Conservation (phyloP, 352 stramenopile species). For the Globisporangium alternatum region DNA sequence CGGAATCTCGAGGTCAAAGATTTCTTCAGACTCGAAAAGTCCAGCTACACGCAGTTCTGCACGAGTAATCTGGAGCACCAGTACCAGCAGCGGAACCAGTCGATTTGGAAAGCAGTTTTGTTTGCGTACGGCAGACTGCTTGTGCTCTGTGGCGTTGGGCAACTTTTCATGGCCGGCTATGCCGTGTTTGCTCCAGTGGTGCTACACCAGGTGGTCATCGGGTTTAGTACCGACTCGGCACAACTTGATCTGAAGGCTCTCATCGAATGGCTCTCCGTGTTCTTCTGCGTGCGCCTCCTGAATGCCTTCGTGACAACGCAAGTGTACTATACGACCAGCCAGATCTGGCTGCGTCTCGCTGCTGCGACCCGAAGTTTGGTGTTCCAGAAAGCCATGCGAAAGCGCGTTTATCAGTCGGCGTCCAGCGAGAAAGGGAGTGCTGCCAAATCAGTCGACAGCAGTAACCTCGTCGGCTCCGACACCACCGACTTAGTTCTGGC, state of each 20-base stretch:
- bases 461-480: slow-evolving; percentile 18
- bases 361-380: slow-evolving; percentile 8
- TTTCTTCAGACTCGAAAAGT: slow-evolving; percentile 2
- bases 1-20: slow-evolving; percentile 6
- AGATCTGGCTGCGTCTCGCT: slow-evolving; percentile 5
- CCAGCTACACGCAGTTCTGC: not conserved
- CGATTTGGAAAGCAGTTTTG: slow-evolving; percentile 3
- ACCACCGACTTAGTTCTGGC: slow-evolving; percentile 5
- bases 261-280: not conserved
- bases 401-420: not conserved
- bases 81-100: not conserved
- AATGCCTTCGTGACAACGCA: slow-evolving; percentile 19
- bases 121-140: slow-evolving; percentile 6
- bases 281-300: slow-evolving; percentile 4
- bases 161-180: slow-evolving; percentile 8
- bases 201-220: slow-evolving; percentile 15
- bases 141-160: slow-evolving; percentile 4
- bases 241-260: slow-evolving; percentile 5
- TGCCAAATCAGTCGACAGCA: slow-evolving; percentile 3
- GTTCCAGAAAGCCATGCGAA: slow-evolving; percentile 18
- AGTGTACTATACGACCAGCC: slow-evolving; percentile 9
- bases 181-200: slow-evolving; percentile 17
- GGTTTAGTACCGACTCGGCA: not conserved
- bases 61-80: not conserved
- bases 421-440: not conserved